Base-by-base conservation (phyloP, 441 rosid genomes). In the Eruca vesicaria region DNA sequence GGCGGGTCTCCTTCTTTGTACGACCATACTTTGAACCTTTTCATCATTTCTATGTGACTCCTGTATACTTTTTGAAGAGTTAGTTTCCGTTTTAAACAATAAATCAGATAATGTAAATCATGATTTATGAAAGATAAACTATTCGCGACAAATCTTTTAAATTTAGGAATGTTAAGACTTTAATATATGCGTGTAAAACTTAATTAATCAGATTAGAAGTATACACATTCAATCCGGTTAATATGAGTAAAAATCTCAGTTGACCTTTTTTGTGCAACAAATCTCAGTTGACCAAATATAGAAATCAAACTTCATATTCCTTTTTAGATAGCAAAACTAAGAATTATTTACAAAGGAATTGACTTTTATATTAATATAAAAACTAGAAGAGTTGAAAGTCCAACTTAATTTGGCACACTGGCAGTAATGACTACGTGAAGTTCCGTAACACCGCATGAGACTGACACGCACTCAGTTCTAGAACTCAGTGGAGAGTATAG, bases 1-100 rank as follows among this genome's bases (percentile, higher is more conserved):
- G 95, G 92, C 16, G 41, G 73, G 38, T 85, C 85, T 21, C 91
- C 95, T 78, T 90, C 95, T 45, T 50, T 77, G 69, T 90, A 88
- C 2, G 72, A 69, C 92, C 95, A 90, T 26, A 90, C 69, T 79
- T 83, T 88, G 69, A 90, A 84, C 71, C 76, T 81, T 79, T 86
- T 85, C 80, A 78, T 75, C 95, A 88, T 90, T 73, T 86, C 88
- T 31, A 77, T 79, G 59, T 86, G 87, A 73, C 92, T 88, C 77
- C 90, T 87, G 82, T 66, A 41, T 20, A 35, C 41, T 28, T 67
- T 2, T 28, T 9, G 1, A 48, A 5, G 10, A 16, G 21, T 75
- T 68, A 75, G 43, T 36, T 28, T 9, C 10, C 61, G 15, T 5
- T 5, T 48, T 2, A 52, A 26, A 18, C 6, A 20, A 9, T 3